These are phyloP conservation scores for Daldinia caldariorum DNA, from an alignment of 495 filamentous ascomycete species.

Conservation along the genomic window DNA sequence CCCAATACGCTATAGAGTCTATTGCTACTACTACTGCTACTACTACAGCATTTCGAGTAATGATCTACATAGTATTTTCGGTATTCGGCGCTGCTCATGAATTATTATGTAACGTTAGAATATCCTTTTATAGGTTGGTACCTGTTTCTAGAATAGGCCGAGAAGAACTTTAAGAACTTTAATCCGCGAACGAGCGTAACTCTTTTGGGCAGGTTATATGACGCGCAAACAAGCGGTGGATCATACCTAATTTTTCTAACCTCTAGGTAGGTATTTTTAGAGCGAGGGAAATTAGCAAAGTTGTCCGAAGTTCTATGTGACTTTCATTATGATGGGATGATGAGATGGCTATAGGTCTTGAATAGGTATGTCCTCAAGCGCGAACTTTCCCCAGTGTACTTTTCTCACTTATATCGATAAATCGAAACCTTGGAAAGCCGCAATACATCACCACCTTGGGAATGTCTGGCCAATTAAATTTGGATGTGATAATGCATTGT, in stretches of 20 bases:
- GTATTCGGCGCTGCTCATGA: neutral
- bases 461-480: too few species aligned
- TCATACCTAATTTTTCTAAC: neutral
- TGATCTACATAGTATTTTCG: neutral
- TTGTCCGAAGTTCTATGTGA: neutral
- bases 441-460: too few species aligned
- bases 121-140: neutral
- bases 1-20: neutral
- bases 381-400: too few species aligned
- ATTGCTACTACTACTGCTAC: neutral
- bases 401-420: too few species aligned
- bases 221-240: neutral
- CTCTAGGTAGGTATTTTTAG: too few species aligned
- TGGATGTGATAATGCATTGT: too few species aligned
- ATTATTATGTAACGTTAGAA: slow-evolving; percentile 7
- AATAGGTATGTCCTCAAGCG: too few species aligned
- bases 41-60: neutral
- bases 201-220: slow-evolving; percentile 1
- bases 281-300: neutral
- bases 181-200: neutral
- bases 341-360: neutral
- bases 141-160: slow-evolving; percentile 13
- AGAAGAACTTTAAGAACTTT: slow-evolving; percentile 5
- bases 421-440: too few species aligned
- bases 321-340: neutral